Base-by-base conservation (phyloP, 768 basidiomycete genomes). In the Tricholoma sp. region DNA sequence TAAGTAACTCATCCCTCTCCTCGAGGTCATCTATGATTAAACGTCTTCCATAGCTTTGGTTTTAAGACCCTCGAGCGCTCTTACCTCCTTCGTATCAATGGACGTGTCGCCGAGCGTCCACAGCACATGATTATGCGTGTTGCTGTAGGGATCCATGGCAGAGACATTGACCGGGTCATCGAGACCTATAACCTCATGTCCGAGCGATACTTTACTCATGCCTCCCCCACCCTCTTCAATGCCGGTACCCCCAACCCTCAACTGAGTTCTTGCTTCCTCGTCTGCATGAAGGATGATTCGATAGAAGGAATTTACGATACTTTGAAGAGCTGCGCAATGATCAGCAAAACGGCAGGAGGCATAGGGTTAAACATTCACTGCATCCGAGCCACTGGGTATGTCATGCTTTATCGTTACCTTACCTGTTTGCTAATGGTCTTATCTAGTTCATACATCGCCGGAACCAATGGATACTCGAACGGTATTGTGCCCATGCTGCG, bases 81-180 rank as follows among this genome's bases (percentile, higher is more conserved):
- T 1, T 99, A 99, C 72, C 85, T 98, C 5, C 86, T 99, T 41
- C 87, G 94, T 57, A 86, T 98, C 74, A 84, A 96, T 68, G 93
- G 94, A 41, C 90, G 91, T 58, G 92, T 96, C 49, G 95, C 94
- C 41, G 97, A 99, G 72, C 87, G 97, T 35, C 97, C 97, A 29
- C 97, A 98, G 66, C 97, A 98, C 72, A 91, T 98, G 85, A 88
- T 98, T 71, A 98, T 99, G 97, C 94, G 97, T 71, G 97, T 99
- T 56, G 92, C 97, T 47, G 94, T 98, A 47, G 96, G 96, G 39
- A 94, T 99, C 56, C 96, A 98, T 70, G 95, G 94, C 4, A 67
- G 74, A 8, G 90, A 98, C 70, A 82, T 98, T 55, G 92, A 96
- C 19, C 87, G 86, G 32, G 92, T 86, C 49, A 76, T 98, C 60